Evolutionary conservation across 139 green algal genomes (phyloP).

Genomic region (Coelastrella sp.): DNA sequence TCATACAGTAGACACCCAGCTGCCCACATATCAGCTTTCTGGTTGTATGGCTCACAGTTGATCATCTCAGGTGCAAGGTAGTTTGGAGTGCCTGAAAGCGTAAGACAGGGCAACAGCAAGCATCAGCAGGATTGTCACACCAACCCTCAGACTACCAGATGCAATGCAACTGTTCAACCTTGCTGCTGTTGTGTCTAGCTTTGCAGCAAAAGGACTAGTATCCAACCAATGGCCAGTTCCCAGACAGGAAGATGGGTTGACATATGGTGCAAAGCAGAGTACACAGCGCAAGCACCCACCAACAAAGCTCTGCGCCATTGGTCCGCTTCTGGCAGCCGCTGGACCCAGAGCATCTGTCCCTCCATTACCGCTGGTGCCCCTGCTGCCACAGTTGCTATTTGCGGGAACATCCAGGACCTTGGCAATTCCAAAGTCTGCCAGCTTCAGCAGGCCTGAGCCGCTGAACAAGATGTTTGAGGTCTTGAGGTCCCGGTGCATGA

Average conservation of each 20-base stretch:
- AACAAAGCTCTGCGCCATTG: slow-evolving; percentile 26
- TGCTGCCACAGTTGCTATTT: background rate
- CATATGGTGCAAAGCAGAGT: too few relatives aligned
- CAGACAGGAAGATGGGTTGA: too few relatives aligned
- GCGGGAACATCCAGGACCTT: slow-evolving; percentile 23
- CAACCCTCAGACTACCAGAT: too few relatives aligned
- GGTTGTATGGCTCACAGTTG: background rate
- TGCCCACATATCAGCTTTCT: slow-evolving; percentile 36
- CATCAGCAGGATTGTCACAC: background rate
- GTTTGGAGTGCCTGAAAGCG: slow-evolving; percentile 4
- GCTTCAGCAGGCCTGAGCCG: slow-evolving; percentile 6
- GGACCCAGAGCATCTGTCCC: background rate
- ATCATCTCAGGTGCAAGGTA: slow-evolving; percentile 21
- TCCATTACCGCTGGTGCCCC: background rate
- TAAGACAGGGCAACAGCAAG: background rate
- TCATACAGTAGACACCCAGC: slow-evolving; percentile 26
- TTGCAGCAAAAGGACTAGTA: too few relatives aligned
- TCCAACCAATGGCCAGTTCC: too few relatives aligned
- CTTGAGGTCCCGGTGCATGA: slow-evolving; percentile 40
- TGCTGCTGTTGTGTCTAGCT: too few relatives aligned
- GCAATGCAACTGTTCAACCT: too few relatives aligned
- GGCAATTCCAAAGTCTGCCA: slow-evolving; percentile 36
- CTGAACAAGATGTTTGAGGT: slow-evolving; percentile 13
- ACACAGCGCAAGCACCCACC: background rate
- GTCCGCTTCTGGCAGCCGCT: too few relatives aligned